Percentiles rank a stretch among this genome's conserved stretches.
Conservation (phyloP, 179 eudicot genomes). For the Actinidia chinensis region DNA sequence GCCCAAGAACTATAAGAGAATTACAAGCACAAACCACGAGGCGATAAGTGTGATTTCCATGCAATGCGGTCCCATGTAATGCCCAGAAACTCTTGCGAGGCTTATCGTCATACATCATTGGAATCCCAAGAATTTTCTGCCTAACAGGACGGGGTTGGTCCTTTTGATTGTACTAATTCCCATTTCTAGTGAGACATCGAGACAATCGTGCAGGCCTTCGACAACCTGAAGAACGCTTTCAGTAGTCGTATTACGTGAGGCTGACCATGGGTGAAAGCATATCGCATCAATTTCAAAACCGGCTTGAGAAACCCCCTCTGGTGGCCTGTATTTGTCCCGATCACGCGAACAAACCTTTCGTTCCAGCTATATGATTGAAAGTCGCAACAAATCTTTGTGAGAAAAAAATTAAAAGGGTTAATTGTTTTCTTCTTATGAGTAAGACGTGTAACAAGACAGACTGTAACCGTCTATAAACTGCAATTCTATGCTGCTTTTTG, state of each 20-base stretch:
- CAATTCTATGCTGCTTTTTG: slow-evolving; percentile 78
- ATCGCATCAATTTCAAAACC: slow-evolving; percentile 63
- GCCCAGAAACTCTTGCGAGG: slow-evolving; percentile 50
- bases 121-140: slow-evolving; percentile 48
- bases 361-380: slow-evolving; percentile 40
- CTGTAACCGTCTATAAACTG: slow-evolving; percentile 89
- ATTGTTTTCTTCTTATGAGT: too few relatives aligned
- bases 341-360: too few relatives aligned
- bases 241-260: slow-evolving; percentile 44
- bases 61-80: slow-evolving; percentile 82
- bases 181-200: slow-evolving; percentile 37
- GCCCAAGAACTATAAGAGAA: slow-evolving; percentile 72
- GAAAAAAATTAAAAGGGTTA: neutral
- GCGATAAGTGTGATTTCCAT: slow-evolving; percentile 67
- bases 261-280: slow-evolving; percentile 58
- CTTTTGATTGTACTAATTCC: slow-evolving; percentile 40
- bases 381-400: neutral
- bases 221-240: too few relatives aligned
- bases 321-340: slow-evolving; percentile 30
- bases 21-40: slow-evolving; percentile 70
- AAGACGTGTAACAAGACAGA: too few relatives aligned
- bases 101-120: slow-evolving; percentile 57
- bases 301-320: slow-evolving; percentile 55
- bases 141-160: slow-evolving; percentile 41
- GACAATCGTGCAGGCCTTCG: slow-evolving; percentile 46